Base-by-base conservation (phyloP, 2,329 filamentous ascomycete genomes). In the Raffaelea arxii region DNA sequence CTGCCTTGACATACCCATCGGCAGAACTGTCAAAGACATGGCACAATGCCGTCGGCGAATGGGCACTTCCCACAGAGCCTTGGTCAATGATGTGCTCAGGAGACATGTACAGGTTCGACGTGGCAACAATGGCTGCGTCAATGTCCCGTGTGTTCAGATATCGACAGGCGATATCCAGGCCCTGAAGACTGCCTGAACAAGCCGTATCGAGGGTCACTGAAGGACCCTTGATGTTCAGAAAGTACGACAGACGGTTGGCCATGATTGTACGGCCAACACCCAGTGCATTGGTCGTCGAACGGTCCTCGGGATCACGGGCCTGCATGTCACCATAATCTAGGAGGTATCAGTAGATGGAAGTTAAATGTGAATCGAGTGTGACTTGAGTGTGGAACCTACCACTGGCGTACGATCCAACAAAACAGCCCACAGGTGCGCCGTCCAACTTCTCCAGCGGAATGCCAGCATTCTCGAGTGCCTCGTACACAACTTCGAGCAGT, bases 1-100 rank as follows among this genome's bases (percentile, higher is more conserved):
- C 77, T 14, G 75, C 77, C n/a, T 76, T 66, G 0, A 68, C 74
- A 51, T 80, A 81, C 1, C 78, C 78, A 48, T 77, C 66, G 0
- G 72, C 77, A 4, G 54, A 54, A 3, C 59, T 56, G 49, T 79
- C 76, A 61, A 70, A 77, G 58, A 68, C 69, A 30, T 63, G 64
- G 38, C 65, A 72, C 44, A 68, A 1, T 65, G 60, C 1, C 67
- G 65, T 42, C 66, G 69, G 0, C 72, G 59, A 62, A 71, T 71
- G 48, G 66, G 64, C 22, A 71, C 53, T 39, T 59, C 66, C 0
- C 65, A 65, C 52, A 68, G 66, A 35, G 60, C 61, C n/a, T 69
- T 59, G 55, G 68, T 69, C 44, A 67, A 64, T 46, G 70, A 66
- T 0, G 67, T 67, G 0, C 64, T 62, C 9, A 70, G 53, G 55